Evolutionary conservation across 2,329 filamentous ascomycete species (phyloP), one percentile per base, ranked within the genome.

Genomic region (Fusarium stilboides): DNA sequence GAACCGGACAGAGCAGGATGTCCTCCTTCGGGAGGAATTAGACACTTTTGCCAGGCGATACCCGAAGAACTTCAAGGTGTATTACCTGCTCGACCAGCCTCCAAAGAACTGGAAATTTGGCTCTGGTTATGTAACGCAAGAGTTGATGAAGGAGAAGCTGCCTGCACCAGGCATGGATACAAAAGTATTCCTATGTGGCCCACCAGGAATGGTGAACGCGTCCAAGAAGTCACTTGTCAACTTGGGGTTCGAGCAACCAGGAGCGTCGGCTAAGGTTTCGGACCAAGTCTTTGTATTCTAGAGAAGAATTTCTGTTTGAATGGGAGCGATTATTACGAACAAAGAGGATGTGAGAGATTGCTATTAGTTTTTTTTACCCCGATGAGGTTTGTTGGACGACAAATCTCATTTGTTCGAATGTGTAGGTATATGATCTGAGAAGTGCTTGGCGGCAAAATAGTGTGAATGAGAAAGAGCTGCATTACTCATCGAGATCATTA

Each of bases 171-270:
- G 75, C 0, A 28, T 71, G 0, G 83, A 86, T 10, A 81, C 82
- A 1, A 89, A 87, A 72, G 73, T 88, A 3, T 79, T 89, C 77
- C 74, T 90, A 3, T 91, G 88, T 72, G 89, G 89, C 0, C 88
- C 88, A 0, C 88, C 88, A 0, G 84, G 83, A 0, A 87, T 91
- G 87, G 79, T 90, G 0, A 84, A 84, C 37, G 87, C 86, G 0
- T 81, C 83, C 12, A 90, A 88, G 78, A 85, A 83, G 71, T 77
- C 77, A 6, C 71, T 88, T 76, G 1, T 77, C 76, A 8, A 57
- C 0, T 2, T 89, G 36, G 87, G 87, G 0, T 89, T 84, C 65
- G 77, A 85, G 65, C 78, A 81, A 49, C 84, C 87, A 0, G 83
- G 84, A 0, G 78, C 83, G 75, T 64, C 84, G 2, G 77, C 82